Evolutionary conservation across 2,329 filamentous ascomycete genomes (phyloP), one percentile per base, ranked within the genome.

Genomic region (Massarina eburnea): DNA sequence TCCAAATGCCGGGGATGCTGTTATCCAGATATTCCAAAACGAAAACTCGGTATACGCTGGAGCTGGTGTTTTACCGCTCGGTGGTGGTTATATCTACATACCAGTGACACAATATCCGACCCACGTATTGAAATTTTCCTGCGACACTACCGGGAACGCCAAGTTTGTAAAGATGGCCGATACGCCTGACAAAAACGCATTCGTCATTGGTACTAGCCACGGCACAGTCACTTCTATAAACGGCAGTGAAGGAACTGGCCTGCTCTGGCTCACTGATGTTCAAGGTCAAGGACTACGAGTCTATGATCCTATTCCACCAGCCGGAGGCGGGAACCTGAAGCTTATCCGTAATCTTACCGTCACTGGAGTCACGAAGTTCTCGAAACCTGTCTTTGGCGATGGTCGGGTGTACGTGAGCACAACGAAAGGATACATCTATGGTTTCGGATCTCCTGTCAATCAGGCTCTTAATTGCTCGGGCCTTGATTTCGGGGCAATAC

Each of bases 81-180:
- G 73, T 29, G 75, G 73, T 12, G 75, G 76, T 15, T 78, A 77
- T 52, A 67, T 79, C 41, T 78, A 77, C 58, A 73, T 77, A 57
- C 76, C 72, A 45, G 70, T 81, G 4, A 80, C 82, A 42, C 73
- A 77, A 53, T 78, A 77, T 53, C 73, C 76, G 12, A 79, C 79
- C 0, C 73, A 79, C 39, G 78, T 81, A 15, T 83, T 82, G 71
- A 79, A 82, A 52, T 83, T 83, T 58, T 74, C 76, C 2, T 82
- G 78, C 58, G 67, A 72, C 48, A 65, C 67, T 18, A 46, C 42
- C 27, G 80, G 79, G 3, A 71, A 76, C 8, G 76, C 80, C 0
- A 72, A 73, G 2, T 82, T 84, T 41, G 75, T 77, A 18, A 77
- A 79, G 54, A 75, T 81, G 1, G 76, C 76, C 3, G 73, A 77